Evolutionary conservation across 2,329 filamentous ascomycete species (phyloP).

Genomic region (Mycocentrospora acerina): DNA sequence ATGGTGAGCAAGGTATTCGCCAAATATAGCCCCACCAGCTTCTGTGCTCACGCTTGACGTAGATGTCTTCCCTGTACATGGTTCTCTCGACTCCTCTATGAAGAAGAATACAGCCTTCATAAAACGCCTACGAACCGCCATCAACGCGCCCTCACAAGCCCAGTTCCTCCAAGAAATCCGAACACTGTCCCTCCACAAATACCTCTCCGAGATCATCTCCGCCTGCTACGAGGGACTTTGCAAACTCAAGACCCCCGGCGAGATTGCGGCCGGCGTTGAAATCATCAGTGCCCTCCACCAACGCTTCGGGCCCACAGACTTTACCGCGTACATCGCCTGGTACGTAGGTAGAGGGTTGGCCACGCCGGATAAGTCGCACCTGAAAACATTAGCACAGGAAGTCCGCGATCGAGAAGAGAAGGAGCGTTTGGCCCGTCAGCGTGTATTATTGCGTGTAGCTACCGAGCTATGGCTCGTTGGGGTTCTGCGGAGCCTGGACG

Average conservation of each 20-base stretch:
- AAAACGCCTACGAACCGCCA: constrained; percentile 87
- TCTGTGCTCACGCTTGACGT: constrained; percentile 20
- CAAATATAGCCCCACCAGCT: constrained; percentile 8
- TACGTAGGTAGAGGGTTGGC: constrained; percentile 86
- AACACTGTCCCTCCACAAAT: constrained; percentile 89
- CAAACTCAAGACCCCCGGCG: constrained; percentile 86
- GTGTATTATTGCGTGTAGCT: constrained; percentile 82
- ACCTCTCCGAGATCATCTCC: constrained; percentile 94
- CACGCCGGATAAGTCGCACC: constrained; percentile 79
- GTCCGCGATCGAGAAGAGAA: constrained; percentile 94
- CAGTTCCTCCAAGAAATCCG: constrained; percentile 90
- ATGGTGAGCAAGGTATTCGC: constrained; percentile 75
- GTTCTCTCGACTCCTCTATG: constrained; percentile 86
- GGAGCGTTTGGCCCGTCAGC: constrained; percentile 82
- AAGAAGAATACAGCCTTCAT: constrained; percentile 99
- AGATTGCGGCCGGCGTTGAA: constrained; percentile 88
- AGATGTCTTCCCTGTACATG: constrained; percentile 78
- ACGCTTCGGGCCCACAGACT: constrained; percentile 85
- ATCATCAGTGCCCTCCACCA: constrained; percentile 95
- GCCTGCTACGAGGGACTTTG: constrained; percentile 94
- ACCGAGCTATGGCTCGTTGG: constrained; percentile 96
- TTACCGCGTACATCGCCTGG: constrained; percentile 91
- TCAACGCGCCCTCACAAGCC: constrained; percentile 74
- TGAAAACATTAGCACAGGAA: constrained; percentile 79
- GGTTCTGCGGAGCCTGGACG: constrained; percentile 77